Conservation (phyloP, 257 asterid genomes). For the Fraxinus anomala region DNA sequence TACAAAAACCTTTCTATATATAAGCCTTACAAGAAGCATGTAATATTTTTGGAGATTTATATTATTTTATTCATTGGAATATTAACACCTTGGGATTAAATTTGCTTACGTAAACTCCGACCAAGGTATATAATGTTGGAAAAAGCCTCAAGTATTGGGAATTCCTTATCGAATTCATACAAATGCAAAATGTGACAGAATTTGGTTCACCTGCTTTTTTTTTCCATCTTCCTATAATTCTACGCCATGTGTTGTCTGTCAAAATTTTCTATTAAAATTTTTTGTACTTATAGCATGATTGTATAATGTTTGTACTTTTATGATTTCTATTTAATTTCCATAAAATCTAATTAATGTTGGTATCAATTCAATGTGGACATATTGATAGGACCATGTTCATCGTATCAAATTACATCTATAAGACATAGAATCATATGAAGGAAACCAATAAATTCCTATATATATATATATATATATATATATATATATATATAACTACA, state of each 20-base stretch:
- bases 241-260: no score
- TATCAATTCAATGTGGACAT: slow-evolving; percentile 29
- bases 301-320: slow-evolving; percentile 29
- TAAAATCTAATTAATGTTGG: slow-evolving; percentile 13
- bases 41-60: background rate
- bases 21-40: no score
- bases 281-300: no score
- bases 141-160: no score
- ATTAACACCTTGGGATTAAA: slow-evolving; percentile 33
- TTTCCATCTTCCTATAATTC: no score
- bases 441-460: background rate
- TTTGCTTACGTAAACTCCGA: slow-evolving; percentile 39
- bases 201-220: no score
- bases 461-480: background rate
- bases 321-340: background rate
- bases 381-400: slow-evolving; percentile 28
- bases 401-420: slow-evolving; percentile 15
- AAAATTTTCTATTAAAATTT: no score
- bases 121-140: slow-evolving; percentile 11
- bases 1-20: slow-evolving; percentile 23
- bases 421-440: slow-evolving; percentile 20
- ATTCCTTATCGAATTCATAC: no score
- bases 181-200: no score
- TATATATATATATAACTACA: no score
- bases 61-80: background rate